Conservation (phyloP, 1,139 yeast genomes). For the Candida pseudocylindracea region DNA sequence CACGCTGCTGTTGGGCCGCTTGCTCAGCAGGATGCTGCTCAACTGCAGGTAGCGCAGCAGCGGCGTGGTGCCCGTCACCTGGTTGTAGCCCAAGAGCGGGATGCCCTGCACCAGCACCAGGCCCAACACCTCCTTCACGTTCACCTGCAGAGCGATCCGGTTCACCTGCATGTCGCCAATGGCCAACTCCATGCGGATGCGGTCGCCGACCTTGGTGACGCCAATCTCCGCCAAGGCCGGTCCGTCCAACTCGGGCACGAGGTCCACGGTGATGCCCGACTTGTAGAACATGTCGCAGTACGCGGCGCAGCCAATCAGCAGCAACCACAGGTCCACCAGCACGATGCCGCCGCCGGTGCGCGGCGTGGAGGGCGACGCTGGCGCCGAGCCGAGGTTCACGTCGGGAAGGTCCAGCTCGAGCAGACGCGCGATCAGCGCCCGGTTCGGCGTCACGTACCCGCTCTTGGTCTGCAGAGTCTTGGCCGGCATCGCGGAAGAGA, state of each 20-base stretch:
- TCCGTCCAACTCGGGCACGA: conserved; percentile 43
- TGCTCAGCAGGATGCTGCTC: background rate
- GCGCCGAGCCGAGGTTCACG: no score
- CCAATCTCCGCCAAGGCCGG: conserved; percentile 58
- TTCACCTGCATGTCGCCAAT: conserved; percentile 18
- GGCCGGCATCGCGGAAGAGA: no score
- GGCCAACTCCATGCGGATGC: conserved; percentile 42
- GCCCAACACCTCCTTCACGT: conserved; percentile 5
- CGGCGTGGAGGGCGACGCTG: no score
- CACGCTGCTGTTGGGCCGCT: no score
- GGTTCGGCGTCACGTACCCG: no score
- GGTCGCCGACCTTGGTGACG: conserved; percentile 58
- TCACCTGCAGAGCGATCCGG: conserved; percentile 8
- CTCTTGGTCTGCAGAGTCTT: no score
- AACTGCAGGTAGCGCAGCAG: background rate
- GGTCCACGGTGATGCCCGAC: conserved; percentile 25
- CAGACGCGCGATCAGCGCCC: no score
- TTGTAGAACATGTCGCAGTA: no score
- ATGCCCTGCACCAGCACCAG: background rate
- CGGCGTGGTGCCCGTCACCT: background rate
- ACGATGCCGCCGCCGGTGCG: no score
- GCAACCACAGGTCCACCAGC: no score
- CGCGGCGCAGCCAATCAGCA: no score
- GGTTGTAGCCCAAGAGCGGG: background rate
- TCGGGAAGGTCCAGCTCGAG: no score